Conservation (phyloP, 2,329 filamentous ascomycete species). For the Thelonectria blattea region DNA sequence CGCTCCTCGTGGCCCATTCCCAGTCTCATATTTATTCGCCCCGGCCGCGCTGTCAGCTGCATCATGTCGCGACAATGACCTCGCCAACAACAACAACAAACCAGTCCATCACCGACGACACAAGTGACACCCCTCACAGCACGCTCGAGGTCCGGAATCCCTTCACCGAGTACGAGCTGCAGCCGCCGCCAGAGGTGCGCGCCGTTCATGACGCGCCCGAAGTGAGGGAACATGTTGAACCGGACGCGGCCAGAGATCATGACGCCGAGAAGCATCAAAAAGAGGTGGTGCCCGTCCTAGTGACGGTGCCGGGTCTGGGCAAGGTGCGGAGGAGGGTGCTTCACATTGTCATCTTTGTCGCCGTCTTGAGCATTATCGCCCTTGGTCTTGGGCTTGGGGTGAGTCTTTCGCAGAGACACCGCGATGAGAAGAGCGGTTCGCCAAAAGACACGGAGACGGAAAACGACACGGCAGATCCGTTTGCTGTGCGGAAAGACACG, state of each 20-base stretch:
- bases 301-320: background rate
- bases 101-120: background rate
- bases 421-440: background rate
- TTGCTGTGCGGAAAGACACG: conserved; percentile 7
- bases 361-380: background rate
- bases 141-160: background rate
- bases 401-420: background rate
- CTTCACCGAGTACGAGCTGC: background rate
- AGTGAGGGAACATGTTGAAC: background rate
- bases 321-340: background rate
- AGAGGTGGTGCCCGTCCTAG: background rate
- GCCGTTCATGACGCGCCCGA: background rate
- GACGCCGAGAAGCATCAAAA: background rate
- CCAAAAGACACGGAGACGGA: background rate
- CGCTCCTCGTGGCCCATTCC: background rate
- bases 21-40: background rate
- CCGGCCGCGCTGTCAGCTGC: background rate
- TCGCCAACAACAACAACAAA: background rate
- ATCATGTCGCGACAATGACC: background rate
- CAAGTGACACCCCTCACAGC: background rate
- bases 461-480: background rate
- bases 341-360: background rate
- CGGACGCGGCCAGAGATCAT: background rate
- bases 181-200: background rate
- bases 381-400: background rate